Evolutionary conservation across 306 rosid genomes (phyloP), one percentile per base, ranked within the genome.

Genomic region (Dalbergia cultrata): DNA sequence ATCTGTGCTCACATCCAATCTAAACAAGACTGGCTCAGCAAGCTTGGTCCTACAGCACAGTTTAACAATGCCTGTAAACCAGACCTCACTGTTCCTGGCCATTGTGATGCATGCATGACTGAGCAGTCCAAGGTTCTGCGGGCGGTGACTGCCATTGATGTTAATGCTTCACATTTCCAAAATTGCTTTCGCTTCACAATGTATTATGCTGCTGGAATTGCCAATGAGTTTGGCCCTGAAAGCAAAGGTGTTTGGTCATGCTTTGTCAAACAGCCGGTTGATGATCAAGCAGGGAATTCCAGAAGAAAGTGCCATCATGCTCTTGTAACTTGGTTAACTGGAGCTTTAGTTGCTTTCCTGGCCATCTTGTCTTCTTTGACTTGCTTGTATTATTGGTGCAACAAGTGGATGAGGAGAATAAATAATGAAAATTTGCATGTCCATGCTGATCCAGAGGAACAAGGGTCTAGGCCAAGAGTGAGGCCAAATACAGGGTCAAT

Each of bases 121-220:
- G 95, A 95, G 33, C 97, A 93, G 0, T 13, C n/a, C 7, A 71
- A 68, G 80, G 82, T 85, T 74, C 88, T 71, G 47, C 65, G 72
- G 13, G 17, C 3, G 45, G 79, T 95, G 57, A 75, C 22, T 70
- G 0, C 67, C 1, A 63, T 84, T 18, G 97, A 89, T 74, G 98
- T 96, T 80, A 93, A 95, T 61, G 5, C 54, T 68, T 95, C 99
- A 26, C 93, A 93, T 72, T 59, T 84, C 34, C 65, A 3, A 56
- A 85, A 84, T 71, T 95, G 99, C 66, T 95, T 87, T 83, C 85
- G 84, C 78, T 90, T 75, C 45, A 21, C 89, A 6, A 16, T 92
- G 67, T 86, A 93, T 37, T 95, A 93, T 83, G 90, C 90, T 73
- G 98, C 97, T 82, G 99, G 94, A 47, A 70, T 95, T 49, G 92